Base-by-base conservation (phyloP, 371 early-diverging fungal species). In the Rhizopus microsporus region DNA sequence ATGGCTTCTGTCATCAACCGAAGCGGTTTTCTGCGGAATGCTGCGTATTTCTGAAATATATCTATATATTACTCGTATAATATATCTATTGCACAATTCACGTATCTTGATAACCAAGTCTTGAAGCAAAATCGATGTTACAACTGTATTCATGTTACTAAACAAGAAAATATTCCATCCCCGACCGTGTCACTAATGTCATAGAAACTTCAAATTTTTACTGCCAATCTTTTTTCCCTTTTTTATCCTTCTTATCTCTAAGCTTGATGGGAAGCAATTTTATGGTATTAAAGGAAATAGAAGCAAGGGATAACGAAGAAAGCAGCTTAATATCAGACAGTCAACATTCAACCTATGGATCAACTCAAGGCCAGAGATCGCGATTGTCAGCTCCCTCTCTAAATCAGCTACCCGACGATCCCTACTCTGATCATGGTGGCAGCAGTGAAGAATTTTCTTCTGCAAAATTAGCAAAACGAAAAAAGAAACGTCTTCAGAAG, bases 401-500 rank as follows among this genome's bases (percentile, higher is more conserved):
- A 23, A 23, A 50, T 33, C 17, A 7, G 7, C 43, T 29, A 17
- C 32, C 16, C 10, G 67, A 62, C 8, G 52, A 44, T 43, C 61
- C 62, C 7, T 61, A 60, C 16, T 56, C 68, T 5, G 56, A 56
- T n/a, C 59, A 53, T 16, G 68, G 65, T 13, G 65, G 61, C 23
- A 59, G 59, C 33, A 70, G 70, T n/a, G 68, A 72, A n/a, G 23
- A 50, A 15, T 30, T 44, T 1, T 42, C 58, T 8, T 51, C 55
- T 42, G 31, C 32, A 13, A 63, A 52, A 9, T 10, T 75, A 40
- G 69, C 65, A 7, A 68, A 65, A 34, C 43, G 76, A 47, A 75
- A 67, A 53, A 63, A 72, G 42, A 65, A 65, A 32, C 59, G 76
- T 13, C 57, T 75, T 35, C 66, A 67, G 32, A 60, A 59, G 17